Percentiles rank a stretch among this genome's conserved stretches.
These are phyloP conservation scores for Blastomyces silverae DNA, from an alignment of 2,329 filamentous ascomycete species.

Conservation along the genomic window DNA sequence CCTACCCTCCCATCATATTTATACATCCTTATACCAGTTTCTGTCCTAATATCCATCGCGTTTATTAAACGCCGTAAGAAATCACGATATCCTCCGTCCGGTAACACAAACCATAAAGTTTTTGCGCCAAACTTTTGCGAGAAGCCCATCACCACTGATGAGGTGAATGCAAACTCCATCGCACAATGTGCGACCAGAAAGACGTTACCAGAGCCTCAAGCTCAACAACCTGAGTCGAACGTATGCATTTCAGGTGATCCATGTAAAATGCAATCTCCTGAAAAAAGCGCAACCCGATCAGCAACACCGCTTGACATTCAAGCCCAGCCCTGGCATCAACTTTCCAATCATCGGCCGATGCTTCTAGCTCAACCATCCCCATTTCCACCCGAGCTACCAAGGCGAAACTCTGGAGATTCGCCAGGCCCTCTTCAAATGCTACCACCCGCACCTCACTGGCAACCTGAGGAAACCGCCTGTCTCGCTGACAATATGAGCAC, in stretches of 20 bases:
- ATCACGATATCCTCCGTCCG: background rate
- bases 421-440: background rate
- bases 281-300: background rate
- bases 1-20: background rate
- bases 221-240: conserved; percentile 41
- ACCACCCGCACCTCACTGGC: conserved; percentile 10
- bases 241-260: conserved; percentile 55
- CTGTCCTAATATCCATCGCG: conserved; percentile 4
- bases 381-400: background rate
- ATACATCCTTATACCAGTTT: conserved; percentile 5
- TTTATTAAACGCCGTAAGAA: conserved; percentile 4
- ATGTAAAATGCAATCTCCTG: conserved; percentile 34
- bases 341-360: background rate
- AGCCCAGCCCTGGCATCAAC: background rate
- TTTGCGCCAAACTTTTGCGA: background rate
- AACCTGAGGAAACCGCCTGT: background rate
- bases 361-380: background rate
- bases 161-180: background rate
- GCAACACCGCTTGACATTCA: background rate
- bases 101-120: background rate
- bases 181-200: background rate
- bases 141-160: background rate
- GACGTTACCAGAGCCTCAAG: background rate
- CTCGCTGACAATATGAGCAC: background rate
- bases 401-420: background rate